These are phyloP conservation scores for Phoma sp. DNA, from an alignment of 2,329 filamentous ascomycete genomes.

Conservation along the genomic window DNA sequence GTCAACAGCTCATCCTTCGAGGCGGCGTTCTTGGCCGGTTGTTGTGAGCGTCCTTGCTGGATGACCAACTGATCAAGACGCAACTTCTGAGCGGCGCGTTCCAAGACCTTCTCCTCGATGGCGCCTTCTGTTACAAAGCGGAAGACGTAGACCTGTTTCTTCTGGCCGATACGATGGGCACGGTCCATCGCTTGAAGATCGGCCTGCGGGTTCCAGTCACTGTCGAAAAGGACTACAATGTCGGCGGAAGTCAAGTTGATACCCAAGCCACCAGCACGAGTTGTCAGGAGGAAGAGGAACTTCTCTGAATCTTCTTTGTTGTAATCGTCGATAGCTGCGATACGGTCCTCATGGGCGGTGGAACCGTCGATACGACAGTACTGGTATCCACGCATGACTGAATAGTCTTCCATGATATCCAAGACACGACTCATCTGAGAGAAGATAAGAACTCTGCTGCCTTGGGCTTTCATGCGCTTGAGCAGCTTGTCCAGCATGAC, in stretches of 20 bases:
- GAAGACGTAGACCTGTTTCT: conserved; percentile 96
- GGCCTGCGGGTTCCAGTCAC: conserved; percentile 98
- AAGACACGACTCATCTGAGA: conserved; percentile 98
- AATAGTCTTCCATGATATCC: conserved; percentile 98
- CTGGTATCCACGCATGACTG: conserved; percentile 90
- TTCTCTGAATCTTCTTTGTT: conserved; percentile 89
- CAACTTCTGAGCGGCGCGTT: conserved; percentile 94
- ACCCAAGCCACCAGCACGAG: conserved; percentile 90
- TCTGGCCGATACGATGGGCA: conserved; percentile 97
- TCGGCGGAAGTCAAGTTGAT: conserved; percentile 97
- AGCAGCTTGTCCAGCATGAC: conserved; percentile 92
- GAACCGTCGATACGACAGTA: conserved; percentile 98
- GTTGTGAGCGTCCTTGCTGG: conserved; percentile 93
- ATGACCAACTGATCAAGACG: conserved; percentile 97
- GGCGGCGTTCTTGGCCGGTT: conserved; percentile 86
- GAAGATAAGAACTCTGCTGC: conserved; percentile 96
- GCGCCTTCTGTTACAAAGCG: conserved; percentile 97
- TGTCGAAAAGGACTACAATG: conserved; percentile 95
- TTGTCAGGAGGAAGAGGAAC: conserved; percentile 94
- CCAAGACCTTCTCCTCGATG: conserved; percentile 97
- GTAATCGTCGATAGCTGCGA: conserved; percentile 97
- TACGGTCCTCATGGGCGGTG: conserved; percentile 96
- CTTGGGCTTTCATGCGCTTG: conserved; percentile 80
- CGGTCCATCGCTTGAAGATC: conserved; percentile 99
- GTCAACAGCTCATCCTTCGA: conserved; percentile 95